These are phyloP conservation scores for Globisporangium viniferum DNA, from an alignment of 352 stramenopile species.

Conservation along the genomic window DNA sequence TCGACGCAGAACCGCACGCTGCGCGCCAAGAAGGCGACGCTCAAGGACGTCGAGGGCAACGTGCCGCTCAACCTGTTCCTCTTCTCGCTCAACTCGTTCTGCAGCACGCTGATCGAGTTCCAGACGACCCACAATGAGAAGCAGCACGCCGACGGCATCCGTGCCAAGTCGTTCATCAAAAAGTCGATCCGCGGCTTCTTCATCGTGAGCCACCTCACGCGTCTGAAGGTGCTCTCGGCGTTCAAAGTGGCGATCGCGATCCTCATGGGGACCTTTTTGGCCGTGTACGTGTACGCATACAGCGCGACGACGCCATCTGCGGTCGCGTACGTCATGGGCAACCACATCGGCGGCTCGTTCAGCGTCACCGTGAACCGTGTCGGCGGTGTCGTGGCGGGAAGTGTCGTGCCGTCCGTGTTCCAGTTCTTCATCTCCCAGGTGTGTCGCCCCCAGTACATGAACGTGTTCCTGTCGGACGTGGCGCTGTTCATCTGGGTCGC, in stretches of 20 bases:
- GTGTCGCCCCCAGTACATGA: conserved; percentile 37
- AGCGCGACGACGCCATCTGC: conserved; percentile 55
- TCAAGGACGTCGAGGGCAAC: conserved; percentile 78
- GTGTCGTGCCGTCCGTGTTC: conserved; percentile 78
- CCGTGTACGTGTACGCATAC: conserved; percentile 75
- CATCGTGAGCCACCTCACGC: conserved; percentile 37
- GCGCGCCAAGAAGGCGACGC: conserved; percentile 43
- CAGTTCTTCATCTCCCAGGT: conserved; percentile 83
- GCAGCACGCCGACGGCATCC: conserved; percentile 40
- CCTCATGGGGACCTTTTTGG: conserved; percentile 58
- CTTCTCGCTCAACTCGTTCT: conserved; percentile 84
- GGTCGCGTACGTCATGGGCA: conserved; percentile 79
- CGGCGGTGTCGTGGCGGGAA: conserved; percentile 75
- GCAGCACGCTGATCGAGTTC: conserved; percentile 70
- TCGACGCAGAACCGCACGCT: conserved; percentile 54
- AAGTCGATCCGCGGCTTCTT: conserved; percentile 51
- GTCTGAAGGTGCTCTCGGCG: conserved; percentile 34
- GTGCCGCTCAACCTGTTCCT: conserved; percentile 79
- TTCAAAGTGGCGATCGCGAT: conserved; percentile 64
- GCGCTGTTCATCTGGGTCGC: conserved; percentile 73
- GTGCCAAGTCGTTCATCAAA: conserved; percentile 47
- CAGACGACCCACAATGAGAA: conserved; percentile 64
- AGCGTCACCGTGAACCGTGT: conserved; percentile 82
- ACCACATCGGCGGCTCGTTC: conserved; percentile 74
- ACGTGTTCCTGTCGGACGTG: conserved; percentile 44